phyloP scores from a whole-genome alignment of 192 early-diverging fungal species.

The Backusella circina region DNA sequence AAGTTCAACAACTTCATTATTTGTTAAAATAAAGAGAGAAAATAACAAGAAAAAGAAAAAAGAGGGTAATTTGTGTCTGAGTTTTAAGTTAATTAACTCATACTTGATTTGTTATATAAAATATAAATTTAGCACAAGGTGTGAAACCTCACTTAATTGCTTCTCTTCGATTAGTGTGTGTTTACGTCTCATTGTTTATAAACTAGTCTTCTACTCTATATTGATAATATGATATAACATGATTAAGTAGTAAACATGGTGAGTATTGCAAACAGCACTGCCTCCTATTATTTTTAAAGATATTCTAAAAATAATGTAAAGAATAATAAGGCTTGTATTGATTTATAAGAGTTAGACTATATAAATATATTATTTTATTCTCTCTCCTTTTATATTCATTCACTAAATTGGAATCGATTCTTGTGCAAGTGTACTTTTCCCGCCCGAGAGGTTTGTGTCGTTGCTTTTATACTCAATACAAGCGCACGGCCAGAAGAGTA shows the following conservation, averaged over 20 bases:
- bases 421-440: slow-evolving; percentile 3
- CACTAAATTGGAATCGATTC: neutral
- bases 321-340: neutral
- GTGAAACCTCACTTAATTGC: neutral
- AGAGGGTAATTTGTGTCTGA: neutral
- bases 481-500: neutral
- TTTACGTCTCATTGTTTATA: too few relatives aligned
- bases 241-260: too few relatives aligned
- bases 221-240: too few relatives aligned
- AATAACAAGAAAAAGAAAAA: neutral
- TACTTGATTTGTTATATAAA: neutral
- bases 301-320: neutral
- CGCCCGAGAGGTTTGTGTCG: neutral
- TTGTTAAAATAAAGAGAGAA: neutral
- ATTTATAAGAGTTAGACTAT: neutral
- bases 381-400: neutral
- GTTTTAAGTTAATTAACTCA: neutral
- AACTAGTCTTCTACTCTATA: too few relatives aligned
- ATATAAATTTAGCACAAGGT: neutral
- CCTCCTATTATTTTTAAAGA: neutral
- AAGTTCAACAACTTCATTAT: neutral
- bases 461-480: neutral
- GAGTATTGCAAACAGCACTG: slow-evolving; percentile 8
- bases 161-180: neutral
- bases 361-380: neutral